These are phyloP conservation scores for Nematodospora valgi DNA, from an alignment of 805 yeast genomes.

Conservation along the genomic window DNA sequence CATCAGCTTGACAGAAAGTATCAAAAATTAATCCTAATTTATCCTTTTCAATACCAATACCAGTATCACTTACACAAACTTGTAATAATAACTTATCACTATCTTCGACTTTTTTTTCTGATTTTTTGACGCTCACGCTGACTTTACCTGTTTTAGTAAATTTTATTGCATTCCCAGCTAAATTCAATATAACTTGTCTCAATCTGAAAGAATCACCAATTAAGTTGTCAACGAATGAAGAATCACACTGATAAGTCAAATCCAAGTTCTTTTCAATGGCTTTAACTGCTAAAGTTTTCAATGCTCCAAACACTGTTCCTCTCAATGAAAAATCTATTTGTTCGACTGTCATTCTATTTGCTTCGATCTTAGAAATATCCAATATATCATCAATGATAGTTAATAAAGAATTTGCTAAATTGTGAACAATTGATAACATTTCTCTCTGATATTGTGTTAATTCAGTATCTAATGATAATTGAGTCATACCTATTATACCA, in stretches of 20 bases:
- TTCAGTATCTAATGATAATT: constrained; percentile 81
- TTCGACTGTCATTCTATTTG: constrained; percentile 90
- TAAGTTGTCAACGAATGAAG: constrained; percentile 81
- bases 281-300: constrained; percentile 84
- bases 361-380: constrained; percentile 91
- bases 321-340: constrained; percentile 82
- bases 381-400: constrained; percentile 87
- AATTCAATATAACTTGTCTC: constrained; percentile 80
- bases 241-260: constrained; percentile 76
- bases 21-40: constrained; percentile 83
- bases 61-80: constrained; percentile 86
- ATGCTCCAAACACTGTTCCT: constrained; percentile 86
- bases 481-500: constrained; percentile 93
- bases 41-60: constrained; percentile 85
- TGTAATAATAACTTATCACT: constrained; percentile 54
- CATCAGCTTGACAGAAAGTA: constrained; percentile 91
- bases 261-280: constrained; percentile 84
- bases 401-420: constrained; percentile 77
- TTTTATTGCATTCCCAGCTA: constrained; percentile 88
- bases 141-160: constrained; percentile 83
- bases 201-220: constrained; percentile 88
- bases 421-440: constrained; percentile 86
- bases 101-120: constrained; percentile 27
- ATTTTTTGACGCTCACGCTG: constrained; percentile 66
- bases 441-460: constrained; percentile 89